These are phyloP conservation scores for Tetradesmus lagerheimii DNA, from an alignment of 139 green algal species.

Conservation along the genomic window DNA sequence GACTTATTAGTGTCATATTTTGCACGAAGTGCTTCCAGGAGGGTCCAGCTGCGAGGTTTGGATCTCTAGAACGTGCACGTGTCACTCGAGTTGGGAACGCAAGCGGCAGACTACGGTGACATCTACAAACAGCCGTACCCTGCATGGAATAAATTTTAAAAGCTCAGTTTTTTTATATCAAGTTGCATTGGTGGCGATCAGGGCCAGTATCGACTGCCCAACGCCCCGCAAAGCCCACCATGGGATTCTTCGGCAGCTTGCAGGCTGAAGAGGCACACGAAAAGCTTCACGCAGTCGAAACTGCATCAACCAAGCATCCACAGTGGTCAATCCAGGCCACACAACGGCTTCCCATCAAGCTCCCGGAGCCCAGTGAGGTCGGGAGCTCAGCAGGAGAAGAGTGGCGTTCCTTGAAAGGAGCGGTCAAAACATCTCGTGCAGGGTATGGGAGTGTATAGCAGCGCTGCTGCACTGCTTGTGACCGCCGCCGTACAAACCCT, in stretches of 20 bases:
- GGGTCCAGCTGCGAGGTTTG: background rate
- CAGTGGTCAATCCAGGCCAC: background rate
- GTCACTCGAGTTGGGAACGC: background rate
- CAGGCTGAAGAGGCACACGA: no score
- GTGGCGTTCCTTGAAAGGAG: background rate
- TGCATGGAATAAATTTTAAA: no score
- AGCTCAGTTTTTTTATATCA: no score
- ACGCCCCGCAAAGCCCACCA: background rate
- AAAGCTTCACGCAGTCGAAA: background rate
- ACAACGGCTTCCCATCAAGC: background rate
- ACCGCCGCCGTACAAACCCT: no score
- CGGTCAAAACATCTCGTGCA: background rate
- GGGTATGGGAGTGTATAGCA: background rate
- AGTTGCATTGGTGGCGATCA: no score
- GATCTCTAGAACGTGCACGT: background rate
- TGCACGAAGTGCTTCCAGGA: background rate
- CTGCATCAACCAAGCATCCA: background rate
- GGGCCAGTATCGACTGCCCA: no score
- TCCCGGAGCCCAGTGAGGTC: background rate
- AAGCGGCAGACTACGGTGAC: background rate
- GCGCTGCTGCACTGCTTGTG: no score
- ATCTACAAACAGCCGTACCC: no score
- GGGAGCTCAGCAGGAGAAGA: slow-evolving; percentile 9
- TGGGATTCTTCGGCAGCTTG: background rate
- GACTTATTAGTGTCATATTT: no score